phyloP scores from a whole-genome alignment of 164 flowering plant species.

The Macadamia tetraphylla region DNA sequence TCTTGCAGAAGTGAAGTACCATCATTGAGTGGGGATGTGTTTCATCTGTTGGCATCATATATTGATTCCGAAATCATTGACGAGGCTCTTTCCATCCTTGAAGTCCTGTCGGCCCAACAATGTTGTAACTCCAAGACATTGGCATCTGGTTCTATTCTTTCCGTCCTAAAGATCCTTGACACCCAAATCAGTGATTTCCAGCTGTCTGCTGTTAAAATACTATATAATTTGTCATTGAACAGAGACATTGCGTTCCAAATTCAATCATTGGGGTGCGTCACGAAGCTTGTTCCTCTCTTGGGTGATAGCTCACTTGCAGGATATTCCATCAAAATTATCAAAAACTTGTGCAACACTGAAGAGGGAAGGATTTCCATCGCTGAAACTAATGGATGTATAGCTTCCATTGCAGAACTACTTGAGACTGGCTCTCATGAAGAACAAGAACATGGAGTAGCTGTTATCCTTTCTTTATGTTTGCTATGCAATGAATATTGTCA shows the following conservation, averaged over 20 bases:
- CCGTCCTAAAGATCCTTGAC: slow-evolving; percentile 40
- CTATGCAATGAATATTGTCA: slow-evolving; percentile 45
- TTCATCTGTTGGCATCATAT: slow-evolving; percentile 38
- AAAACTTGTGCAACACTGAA: slow-evolving; percentile 41
- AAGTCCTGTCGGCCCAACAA: slow-evolving; percentile 37
- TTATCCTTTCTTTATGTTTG: slow-evolving; percentile 65
- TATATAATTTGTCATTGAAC: slow-evolving; percentile 42
- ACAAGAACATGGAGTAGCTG: slow-evolving; percentile 59
- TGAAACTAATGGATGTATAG: slow-evolving; percentile 60
- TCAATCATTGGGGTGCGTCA: slow-evolving; percentile 34
- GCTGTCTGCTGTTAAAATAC: slow-evolving; percentile 41
- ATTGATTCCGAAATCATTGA: slow-evolving; percentile 45
- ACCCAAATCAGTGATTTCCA: slow-evolving; percentile 23
- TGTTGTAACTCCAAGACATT: slow-evolving; percentile 26
- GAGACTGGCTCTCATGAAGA: slow-evolving; percentile 45
- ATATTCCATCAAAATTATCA: slow-evolving; percentile 39
- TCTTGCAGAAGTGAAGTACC: slow-evolving; percentile 34
- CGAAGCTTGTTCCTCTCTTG: slow-evolving; percentile 47
- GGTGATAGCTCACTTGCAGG: slow-evolving; percentile 34
- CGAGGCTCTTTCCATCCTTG: slow-evolving; percentile 50
- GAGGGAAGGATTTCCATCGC: slow-evolving; percentile 41
- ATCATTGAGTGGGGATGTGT: slow-evolving; percentile 38
- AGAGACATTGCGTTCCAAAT: slow-evolving; percentile 29
- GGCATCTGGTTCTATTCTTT: slow-evolving; percentile 46
- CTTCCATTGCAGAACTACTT: slow-evolving; percentile 51